A percentile compares a stretch with the other conserved stretches of the same genome.
Conservation (phyloP, 495 filamentous ascomycete species). For the Neurospora discreta region DNA sequence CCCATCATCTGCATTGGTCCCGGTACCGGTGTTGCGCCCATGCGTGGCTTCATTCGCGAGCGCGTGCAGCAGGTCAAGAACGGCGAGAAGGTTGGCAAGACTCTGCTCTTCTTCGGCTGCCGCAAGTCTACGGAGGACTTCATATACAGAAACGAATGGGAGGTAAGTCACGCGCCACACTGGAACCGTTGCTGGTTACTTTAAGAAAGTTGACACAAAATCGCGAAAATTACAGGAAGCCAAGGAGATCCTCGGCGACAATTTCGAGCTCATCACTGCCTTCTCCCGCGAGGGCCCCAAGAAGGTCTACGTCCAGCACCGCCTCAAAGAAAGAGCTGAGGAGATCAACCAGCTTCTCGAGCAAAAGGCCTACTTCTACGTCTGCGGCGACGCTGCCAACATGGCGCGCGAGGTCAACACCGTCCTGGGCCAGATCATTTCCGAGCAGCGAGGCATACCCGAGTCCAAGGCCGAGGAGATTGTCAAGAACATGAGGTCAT, state of each 20-base stretch:
- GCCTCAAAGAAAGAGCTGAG: slow-evolving; percentile 68
- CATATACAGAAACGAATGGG: slow-evolving; percentile 83
- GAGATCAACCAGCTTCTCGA: slow-evolving; percentile 82
- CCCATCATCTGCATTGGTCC: slow-evolving; percentile 94
- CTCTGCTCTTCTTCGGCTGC: slow-evolving; percentile 91
- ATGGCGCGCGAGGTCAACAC: slow-evolving; percentile 97
- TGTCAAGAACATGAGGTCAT: slow-evolving; percentile 86
- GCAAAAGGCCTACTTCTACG: slow-evolving; percentile 89
- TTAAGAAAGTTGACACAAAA: slow-evolving; percentile 1
- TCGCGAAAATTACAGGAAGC: slow-evolving; percentile 47
- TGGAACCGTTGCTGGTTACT: no score
- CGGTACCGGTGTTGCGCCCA: slow-evolving; percentile 93
- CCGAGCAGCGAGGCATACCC: slow-evolving; percentile 66
- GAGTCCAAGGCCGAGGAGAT: slow-evolving; percentile 85
- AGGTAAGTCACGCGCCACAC: slow-evolving; percentile 48
- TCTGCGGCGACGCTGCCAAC: slow-evolving; percentile 95
- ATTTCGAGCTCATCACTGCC: slow-evolving; percentile 77
- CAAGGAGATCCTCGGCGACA: slow-evolving; percentile 69
- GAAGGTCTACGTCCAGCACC: slow-evolving; percentile 97
- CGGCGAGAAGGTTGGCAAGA: slow-evolving; percentile 80
- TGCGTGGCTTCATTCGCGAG: slow-evolving; percentile 93
- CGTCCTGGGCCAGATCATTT: slow-evolving; percentile 71
- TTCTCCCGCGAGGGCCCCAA: slow-evolving; percentile 77
- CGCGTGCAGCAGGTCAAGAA: slow-evolving; percentile 66
- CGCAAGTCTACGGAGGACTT: slow-evolving; percentile 78